These are phyloP conservation scores for Diaporthe vexans DNA, from an alignment of 2,329 filamentous ascomycete species.

Conservation along the genomic window DNA sequence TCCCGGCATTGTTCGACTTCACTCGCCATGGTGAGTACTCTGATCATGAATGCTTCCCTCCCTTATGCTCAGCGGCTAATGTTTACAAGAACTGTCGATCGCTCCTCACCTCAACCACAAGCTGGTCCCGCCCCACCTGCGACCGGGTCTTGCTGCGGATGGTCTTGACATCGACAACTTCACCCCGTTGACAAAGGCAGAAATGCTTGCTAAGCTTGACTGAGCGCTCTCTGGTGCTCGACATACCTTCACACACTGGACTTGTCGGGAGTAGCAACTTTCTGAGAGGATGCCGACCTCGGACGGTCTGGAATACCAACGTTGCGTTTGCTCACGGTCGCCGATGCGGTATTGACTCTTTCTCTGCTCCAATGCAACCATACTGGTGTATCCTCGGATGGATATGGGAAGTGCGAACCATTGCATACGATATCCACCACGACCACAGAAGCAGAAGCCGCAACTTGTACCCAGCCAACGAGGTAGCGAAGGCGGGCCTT, in stretches of 20 bases:
- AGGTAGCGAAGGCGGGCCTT: slow-evolving; percentile 28
- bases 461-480: slow-evolving; percentile 37
- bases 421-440: slow-evolving; percentile 37
- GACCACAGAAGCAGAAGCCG: slow-evolving; percentile 35
- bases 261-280: slow-evolving; percentile 38
- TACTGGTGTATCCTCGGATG: slow-evolving; percentile 37
- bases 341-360: slow-evolving; percentile 29
- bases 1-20: slow-evolving; percentile 94
- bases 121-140: slow-evolving; percentile 88
- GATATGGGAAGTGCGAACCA: slow-evolving; percentile 32
- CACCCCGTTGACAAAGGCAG: slow-evolving; percentile 89
- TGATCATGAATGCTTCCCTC: slow-evolving; percentile 16
- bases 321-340: slow-evolving; percentile 39
- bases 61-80: slow-evolving; percentile 44
- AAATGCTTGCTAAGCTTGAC: slow-evolving; percentile 98
- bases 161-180: slow-evolving; percentile 96
- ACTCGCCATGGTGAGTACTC: slow-evolving; percentile 84
- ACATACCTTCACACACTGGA: slow-evolving; percentile 36
- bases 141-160: slow-evolving; percentile 78
- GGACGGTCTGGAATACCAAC: slow-evolving; percentile 28
- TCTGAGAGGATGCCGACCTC: slow-evolving; percentile 19
- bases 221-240: slow-evolving; percentile 66
- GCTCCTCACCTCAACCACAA: slow-evolving; percentile 87
- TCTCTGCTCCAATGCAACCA: slow-evolving; percentile 36
- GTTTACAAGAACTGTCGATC: slow-evolving; percentile 88